Evolutionary conservation across 306 rosid species (phyloP).

Genomic region (Vicia faba): DNA sequence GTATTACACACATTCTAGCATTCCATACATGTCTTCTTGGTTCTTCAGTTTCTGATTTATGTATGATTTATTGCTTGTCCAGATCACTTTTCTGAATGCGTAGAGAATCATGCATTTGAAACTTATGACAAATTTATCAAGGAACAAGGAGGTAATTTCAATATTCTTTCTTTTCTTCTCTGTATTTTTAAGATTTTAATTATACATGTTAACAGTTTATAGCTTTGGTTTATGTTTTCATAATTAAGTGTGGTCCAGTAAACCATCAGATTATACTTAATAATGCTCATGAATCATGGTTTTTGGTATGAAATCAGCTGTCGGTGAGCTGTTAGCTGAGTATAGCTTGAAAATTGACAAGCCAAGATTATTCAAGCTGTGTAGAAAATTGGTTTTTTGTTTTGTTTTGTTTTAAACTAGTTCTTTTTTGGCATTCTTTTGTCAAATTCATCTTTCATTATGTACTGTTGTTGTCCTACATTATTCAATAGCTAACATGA

Average conservation of each 20-base stretch:
- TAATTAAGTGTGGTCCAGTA: too few relatives aligned
- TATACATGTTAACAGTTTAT: neutral
- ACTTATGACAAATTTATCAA: slow-evolving; percentile 91
- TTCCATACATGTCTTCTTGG: slow-evolving; percentile 7
- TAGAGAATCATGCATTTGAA: slow-evolving; percentile 86
- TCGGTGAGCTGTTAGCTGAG: too few relatives aligned
- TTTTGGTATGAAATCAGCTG: too few relatives aligned
- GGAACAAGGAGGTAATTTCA: slow-evolving; percentile 71
- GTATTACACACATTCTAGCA: slow-evolving; percentile 11
- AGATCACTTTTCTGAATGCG: too few relatives aligned
- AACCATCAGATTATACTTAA: too few relatives aligned
- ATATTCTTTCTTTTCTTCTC: neutral
- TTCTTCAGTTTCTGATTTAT: slow-evolving; percentile 38
- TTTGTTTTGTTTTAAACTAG: neutral
- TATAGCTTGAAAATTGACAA: too few relatives aligned
- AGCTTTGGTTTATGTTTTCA: slow-evolving; percentile 15
- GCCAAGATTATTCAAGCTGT: too few relatives aligned
- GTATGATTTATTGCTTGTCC: too few relatives aligned
- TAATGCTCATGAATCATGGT: too few relatives aligned
- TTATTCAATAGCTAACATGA: slow-evolving; percentile 31
- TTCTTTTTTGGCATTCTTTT: slow-evolving; percentile 4
- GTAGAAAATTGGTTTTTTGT: neutral
- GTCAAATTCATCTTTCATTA: slow-evolving; percentile 15
- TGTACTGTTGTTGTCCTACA: neutral
- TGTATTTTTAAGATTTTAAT: slow-evolving; percentile 7